Evolutionary conservation across 2,329 filamentous ascomycete genomes (phyloP), one percentile per base, ranked within the genome.

Genomic region (Claviceps sorghi): DNA sequence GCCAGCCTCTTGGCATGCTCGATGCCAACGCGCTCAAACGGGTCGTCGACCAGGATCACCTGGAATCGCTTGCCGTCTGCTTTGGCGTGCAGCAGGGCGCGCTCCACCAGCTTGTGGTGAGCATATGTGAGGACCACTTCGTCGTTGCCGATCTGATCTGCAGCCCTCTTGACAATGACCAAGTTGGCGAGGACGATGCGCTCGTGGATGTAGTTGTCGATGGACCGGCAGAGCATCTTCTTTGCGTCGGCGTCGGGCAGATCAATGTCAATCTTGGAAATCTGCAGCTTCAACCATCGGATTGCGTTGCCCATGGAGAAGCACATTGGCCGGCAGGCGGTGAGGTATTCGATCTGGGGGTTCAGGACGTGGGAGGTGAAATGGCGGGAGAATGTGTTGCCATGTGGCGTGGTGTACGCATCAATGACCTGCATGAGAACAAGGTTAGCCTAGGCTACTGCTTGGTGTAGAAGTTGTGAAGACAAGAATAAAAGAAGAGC

Each of bases 291-390:
- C 49, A 98, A 77, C 76, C 89, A 91, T 52, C 93, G 82, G 64
- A 98, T 95, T 38, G 89, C 89, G 66, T 97, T 98, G 55, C 93
- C 93, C 83, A 97, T 95, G 56, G 88, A 88, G 68, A 95, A 93
- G 58, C 88, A 94, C 70, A 98, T 86, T 36, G 93, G 90, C n/a
- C 93, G 83, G 64, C 90, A 96, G 59, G 88, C 88, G 55, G 88
- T 87, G 55, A 98, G 78, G 64, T 94, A 96, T 58, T 94, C 89
- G 63, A 98, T 96, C 69, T 98, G 93, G 40, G 90, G 88, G 62
- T 89, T 93, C 54, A 98, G 81, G 57, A 88, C 83, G 67, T 97
- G 88, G 11, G 87, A 86, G 34, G 88, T 93, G 61, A 98, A 83
- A 71, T 98, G 90, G 36, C 93, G 84, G 21, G 89, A 86, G 43